Base-by-base conservation (phyloP, 1,284 basidiomycete species). In the Vanrija sp. region DNA sequence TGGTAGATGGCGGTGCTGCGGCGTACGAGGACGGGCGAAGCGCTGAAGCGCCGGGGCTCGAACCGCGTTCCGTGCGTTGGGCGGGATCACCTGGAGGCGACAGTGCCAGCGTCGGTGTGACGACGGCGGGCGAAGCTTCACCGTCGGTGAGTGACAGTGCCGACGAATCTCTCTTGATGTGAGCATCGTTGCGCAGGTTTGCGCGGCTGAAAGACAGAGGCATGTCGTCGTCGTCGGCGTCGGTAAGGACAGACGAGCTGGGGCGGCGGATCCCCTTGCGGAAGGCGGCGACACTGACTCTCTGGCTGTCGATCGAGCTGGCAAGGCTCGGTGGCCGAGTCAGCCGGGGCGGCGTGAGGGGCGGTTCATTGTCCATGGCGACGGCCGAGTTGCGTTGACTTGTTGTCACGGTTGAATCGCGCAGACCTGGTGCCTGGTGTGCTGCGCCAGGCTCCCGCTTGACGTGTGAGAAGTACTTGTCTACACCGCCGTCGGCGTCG, bases 261-360 rank as follows among this genome's bases (percentile, higher is more conserved):
- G 68, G 67, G 14, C 72, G 53, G 15, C 72, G 53, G 12, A 72
- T 62, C 0, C 63, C 66, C 47, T 63, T 65, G 41, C 68, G 51
- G 57, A 74, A 74, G 0, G 69, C 71, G 1, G 65, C 72, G 9
- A 67, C 67, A 22, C 63, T 67, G 42, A 73, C 62, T 27, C 62
- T 54, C 24, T 54, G 63, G 4, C 64, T 54, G 18, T 54, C 54
- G 23, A 53, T 47, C 1, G 68, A 68, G 4, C 59, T 59, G 0
- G 72, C 63, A 1, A 63, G 56, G 44, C 66, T 69, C 2, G 67
- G 55, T 12, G 65, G 68, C 8, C 72, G 60, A 0, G 70, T 14
- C 6, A 31, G 41, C 56, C 49, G 42, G 16, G 61, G 54, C 39
- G 47, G 23, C 4, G 42, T 46, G 10, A 49, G 49, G 8, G 45